Base-by-base conservation (phyloP, 1,139 yeast genomes). In the Casaregolazyma lundiana region DNA sequence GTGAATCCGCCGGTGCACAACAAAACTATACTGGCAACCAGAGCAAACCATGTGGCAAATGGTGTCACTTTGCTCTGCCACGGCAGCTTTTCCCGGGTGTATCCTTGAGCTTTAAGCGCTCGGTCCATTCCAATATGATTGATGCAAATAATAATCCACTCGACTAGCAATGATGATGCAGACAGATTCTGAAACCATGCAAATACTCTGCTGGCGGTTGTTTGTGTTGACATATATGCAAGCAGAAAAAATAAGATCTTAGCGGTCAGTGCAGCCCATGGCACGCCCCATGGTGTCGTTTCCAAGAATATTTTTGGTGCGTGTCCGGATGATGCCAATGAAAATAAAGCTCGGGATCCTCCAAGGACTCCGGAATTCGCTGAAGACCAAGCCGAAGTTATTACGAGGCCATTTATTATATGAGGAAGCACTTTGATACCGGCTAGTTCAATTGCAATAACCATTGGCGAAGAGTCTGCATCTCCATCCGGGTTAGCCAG, bases 171-270 rank as follows among this genome's bases (percentile, higher is more conserved):
- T 8, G 77, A 75, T n/a, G 75, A 68, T 11, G 78, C 70, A 35
- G 83, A 78, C 45, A 86, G 80, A 65, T 84, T 84, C 53, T 84
- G 71, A 49, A 87, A 73, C 95, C 95, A 87, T 59, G 76, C 68
- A 68, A 86, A 83, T n/a, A 81, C 76, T 21, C 69, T 65, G 5
- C 78, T 68, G 0, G 87, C 73, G 2, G 74, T 65, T 1, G 77
- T 66, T 0, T 84, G 72, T 37, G 75, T 76, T 53, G 77, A 83
- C 67, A 86, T 70, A 66, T 75, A 84, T 0, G 84, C 89, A 50
- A 71, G 54, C 15, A 59, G 52, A 11, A 62, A 52, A 46, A 66
- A 68, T 52, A 53, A 67, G 52, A 58, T 60, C 74, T 66, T 50
- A 29, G 66, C 49, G 4, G 57, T 48, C 34, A 77, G 67, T 38